Base-by-base conservation (phyloP, 2,329 filamentous ascomycete species). In the Calonectria multiphialidica region DNA sequence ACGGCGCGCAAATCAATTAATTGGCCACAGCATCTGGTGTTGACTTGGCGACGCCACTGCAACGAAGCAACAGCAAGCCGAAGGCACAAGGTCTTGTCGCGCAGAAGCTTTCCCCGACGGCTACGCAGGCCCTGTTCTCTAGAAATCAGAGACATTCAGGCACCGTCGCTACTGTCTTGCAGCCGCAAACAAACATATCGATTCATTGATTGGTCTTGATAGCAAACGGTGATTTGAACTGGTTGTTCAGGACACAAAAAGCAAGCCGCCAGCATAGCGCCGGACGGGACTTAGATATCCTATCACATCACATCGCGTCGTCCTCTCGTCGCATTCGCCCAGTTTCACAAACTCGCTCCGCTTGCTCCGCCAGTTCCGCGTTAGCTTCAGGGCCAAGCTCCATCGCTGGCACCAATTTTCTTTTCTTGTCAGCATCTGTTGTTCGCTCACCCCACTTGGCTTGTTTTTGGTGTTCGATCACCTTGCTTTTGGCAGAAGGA, bases 391-490 rank as follows among this genome's bases (percentile, higher is more conserved):
- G 57, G 64, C 55, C 72, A 62, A 75, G 53, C 64, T 71, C 69
- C 55, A 64, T 64, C 40, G 28, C 40, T 45, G 49, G n/a, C 47
- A 67, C 64, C 64, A 35, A 23, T 71, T 71, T 62, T 62, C 57
- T 67, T 66, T 63, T 42, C 59, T 75, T 66, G 67, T 74, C 72
- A 74, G 70, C 62, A 73, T 73, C 74, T 77, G 70, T 79, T 76
- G 78, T 40, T 42, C 77, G 74, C 70, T 47, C 66, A 64, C 59
- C 73, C 77, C 74, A 78, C 76, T 71, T 78, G 71, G 73, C 49
- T 66, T 75, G 45, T 53, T 70, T 66, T 71, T 64, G 70, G 61
- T 62, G 68, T 74, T 45, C 49, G 64, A 71, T 69, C 72, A 62
- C 73, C 68, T 49, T 72, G 63, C 68, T 71, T 71, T 61, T 70